These are phyloP conservation scores for Emergomyces orientalis DNA, from an alignment of 2,329 filamentous ascomycete species.

Conservation along the genomic window DNA sequence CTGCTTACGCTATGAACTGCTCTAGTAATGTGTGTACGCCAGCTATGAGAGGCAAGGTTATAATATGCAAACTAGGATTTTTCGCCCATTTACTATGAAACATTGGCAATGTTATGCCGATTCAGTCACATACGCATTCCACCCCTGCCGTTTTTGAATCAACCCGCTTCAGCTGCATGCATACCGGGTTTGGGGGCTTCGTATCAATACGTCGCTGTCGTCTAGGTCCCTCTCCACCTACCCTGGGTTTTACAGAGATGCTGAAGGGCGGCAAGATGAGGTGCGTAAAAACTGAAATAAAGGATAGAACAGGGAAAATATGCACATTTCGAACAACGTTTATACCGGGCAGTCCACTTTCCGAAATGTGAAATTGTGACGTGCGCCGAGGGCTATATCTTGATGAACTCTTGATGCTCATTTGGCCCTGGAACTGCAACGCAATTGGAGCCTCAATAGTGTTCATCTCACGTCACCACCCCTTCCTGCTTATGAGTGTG, in stretches of 20 bases:
- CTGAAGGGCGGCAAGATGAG: too few relatives aligned
- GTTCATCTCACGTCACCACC: neutral
- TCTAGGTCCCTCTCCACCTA: too few relatives aligned
- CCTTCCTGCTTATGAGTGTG: neutral
- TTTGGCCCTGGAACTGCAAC: too few relatives aligned
- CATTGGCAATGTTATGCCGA: neutral
- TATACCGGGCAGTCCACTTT: neutral
- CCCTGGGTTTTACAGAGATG: neutral
- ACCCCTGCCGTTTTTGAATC: neutral
- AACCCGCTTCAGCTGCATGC: neutral
- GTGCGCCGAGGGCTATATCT: neutral
- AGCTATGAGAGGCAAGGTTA: neutral
- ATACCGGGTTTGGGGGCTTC: too few relatives aligned
- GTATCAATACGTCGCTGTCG: too few relatives aligned
- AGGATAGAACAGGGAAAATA: neutral
- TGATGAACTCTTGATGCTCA: too few relatives aligned
- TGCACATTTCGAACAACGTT: neutral
- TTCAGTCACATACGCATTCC: neutral
- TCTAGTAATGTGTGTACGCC: neutral
- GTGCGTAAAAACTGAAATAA: neutral
- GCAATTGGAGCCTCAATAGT: neutral
- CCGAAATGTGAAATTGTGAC: too few relatives aligned
- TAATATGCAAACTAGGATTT: neutral
- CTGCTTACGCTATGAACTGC: too few relatives aligned
- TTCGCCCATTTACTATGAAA: neutral